These are phyloP conservation scores for Cladosporium velox DNA, from an alignment of 2,329 filamentous ascomycete genomes.

Conservation along the genomic window DNA sequence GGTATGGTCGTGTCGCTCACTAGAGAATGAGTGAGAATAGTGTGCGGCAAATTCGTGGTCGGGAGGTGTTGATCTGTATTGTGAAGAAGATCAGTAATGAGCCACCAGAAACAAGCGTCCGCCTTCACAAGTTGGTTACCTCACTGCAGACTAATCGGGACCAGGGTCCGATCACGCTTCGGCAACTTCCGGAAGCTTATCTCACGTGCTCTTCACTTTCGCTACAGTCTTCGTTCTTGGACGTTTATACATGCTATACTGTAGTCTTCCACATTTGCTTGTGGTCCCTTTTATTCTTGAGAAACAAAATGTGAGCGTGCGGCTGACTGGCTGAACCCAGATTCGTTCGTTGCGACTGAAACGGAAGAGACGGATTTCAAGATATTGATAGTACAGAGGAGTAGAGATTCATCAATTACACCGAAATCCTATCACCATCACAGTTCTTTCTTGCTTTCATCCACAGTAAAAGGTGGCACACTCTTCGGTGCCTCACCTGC, in stretches of 20 bases:
- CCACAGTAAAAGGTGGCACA: neutral
- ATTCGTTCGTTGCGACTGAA: no score
- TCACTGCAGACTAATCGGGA: neutral
- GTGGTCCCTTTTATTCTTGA: neutral
- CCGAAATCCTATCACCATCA: neutral
- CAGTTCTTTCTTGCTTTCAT: slow-evolving; percentile 9
- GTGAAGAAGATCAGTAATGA: neutral
- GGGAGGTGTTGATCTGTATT: neutral
- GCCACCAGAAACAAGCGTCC: neutral
- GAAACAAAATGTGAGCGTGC: neutral
- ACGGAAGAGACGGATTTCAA: neutral
- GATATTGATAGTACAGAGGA: neutral
- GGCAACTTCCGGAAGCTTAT: neutral
- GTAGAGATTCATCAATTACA: neutral
- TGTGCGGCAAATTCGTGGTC: neutral
- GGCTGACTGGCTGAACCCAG: no score
- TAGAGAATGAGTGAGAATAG: neutral
- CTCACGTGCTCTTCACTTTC: neutral
- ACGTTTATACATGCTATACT: no score
- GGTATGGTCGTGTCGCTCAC: neutral
- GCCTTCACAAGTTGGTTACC: neutral
- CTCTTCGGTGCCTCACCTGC: neutral
- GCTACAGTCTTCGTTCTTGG: no score
- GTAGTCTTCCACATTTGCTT: neutral
- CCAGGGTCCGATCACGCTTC: neutral